Conservation (phyloP, 2,329 filamentous ascomycete species). For the Botrytis medusae region DNA sequence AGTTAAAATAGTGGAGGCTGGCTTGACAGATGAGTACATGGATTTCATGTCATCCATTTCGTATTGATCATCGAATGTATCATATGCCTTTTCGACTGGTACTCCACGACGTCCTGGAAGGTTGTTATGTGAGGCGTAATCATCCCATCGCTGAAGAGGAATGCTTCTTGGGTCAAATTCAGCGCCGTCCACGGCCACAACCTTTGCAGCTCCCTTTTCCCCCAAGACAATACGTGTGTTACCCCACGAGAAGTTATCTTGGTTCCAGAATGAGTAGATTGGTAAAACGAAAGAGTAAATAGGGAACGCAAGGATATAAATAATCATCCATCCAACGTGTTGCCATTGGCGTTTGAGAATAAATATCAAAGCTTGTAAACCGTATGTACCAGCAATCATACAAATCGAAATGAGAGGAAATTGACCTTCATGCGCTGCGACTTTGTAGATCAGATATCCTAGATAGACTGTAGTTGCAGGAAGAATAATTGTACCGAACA, state of each 20-base stretch:
- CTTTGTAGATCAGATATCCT: constrained; percentile 79
- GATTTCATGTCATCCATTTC: constrained; percentile 99
- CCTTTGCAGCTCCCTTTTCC: constrained; percentile 85
- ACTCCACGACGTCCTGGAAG: constrained; percentile 86
- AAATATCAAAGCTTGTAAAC: constrained; percentile 94
- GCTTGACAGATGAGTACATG: constrained; percentile 87
- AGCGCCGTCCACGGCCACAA: constrained; percentile 82
- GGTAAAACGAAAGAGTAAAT: constrained; percentile 90
- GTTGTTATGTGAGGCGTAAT: constrained; percentile 83
- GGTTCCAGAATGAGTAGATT: constrained; percentile 99
- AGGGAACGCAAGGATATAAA: constrained; percentile 93
- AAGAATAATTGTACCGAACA: constrained; percentile 87
- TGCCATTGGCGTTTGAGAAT: constrained; percentile 98
- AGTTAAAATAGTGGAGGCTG: constrained; percentile 81
- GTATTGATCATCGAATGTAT: constrained; percentile 74
- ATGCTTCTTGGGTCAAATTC: constrained; percentile 93
- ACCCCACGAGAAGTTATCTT: constrained; percentile 98
- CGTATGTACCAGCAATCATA: constrained; percentile 89
- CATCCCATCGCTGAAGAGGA: constrained; percentile 94
- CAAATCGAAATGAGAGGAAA: constrained; percentile 86
- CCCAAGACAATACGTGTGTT: constrained; percentile 97
- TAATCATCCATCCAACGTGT: constrained; percentile 98
- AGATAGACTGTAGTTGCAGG: constrained; percentile 87
- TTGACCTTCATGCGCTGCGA: constrained; percentile 67
- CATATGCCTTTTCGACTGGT: constrained; percentile 62